These are phyloP conservation scores for Pisolithus sp. DNA, from an alignment of 768 basidiomycete genomes.

Conservation along the genomic window DNA sequence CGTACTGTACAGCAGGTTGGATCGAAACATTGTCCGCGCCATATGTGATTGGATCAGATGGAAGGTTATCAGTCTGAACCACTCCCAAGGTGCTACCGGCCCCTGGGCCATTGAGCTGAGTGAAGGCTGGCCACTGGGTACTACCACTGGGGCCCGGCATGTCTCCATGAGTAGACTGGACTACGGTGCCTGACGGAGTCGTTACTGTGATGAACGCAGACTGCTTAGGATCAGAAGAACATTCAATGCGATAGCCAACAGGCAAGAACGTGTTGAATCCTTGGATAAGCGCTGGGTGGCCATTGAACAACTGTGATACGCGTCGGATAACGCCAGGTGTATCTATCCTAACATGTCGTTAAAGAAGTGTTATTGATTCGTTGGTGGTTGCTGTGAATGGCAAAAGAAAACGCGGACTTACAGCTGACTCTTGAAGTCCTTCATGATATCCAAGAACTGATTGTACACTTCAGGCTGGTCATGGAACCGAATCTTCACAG, in stretches of 20 bases:
- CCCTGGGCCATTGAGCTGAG: conserved; percentile 13
- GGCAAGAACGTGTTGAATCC: conserved; percentile 99
- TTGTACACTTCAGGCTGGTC: conserved; percentile 61
- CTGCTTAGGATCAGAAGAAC: conserved; percentile 56
- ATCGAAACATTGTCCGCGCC: conserved; percentile 42
- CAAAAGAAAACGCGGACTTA: conserved; percentile 22
- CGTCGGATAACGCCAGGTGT: conserved; percentile 96
- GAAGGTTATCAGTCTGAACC: conserved; percentile 5
- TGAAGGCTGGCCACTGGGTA: conserved; percentile 33
- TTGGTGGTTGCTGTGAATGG: neutral
- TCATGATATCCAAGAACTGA: conserved; percentile 63
- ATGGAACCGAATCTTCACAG: conserved; percentile 55
- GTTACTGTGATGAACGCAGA: conserved; percentile 69
- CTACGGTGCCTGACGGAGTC: conserved; percentile 61
- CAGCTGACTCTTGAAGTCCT: conserved; percentile 66
- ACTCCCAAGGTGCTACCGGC: neutral
- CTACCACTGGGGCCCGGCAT: conserved; percentile 29
- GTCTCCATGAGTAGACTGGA: conserved; percentile 47
- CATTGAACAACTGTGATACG: conserved; percentile 88
- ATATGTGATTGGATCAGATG: conserved; percentile 20
- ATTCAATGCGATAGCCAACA: conserved; percentile 89
- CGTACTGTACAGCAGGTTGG: conserved; percentile 85
- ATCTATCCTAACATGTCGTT: conserved; percentile 62
- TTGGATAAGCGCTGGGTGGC: conserved; percentile 86
- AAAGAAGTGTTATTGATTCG: neutral